Evolutionary conservation across 768 basidiomycete genomes (phyloP).

Genomic region (Pleurotus djamor): DNA sequence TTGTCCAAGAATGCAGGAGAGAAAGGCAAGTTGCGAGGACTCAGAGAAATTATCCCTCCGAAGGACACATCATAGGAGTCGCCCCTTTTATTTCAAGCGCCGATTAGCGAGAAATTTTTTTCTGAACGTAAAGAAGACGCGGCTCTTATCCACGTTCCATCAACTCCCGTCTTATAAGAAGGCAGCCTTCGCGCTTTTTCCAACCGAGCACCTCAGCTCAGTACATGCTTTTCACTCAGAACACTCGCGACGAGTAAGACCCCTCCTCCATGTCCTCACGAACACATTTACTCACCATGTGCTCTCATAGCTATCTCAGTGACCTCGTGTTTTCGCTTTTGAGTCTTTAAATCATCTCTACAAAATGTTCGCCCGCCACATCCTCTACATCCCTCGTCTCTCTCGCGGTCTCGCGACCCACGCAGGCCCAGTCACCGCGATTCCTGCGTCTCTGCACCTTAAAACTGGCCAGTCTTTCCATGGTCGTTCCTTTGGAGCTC

Average conservation of each 20-base stretch:
- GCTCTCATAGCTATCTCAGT: conserved; percentile 71
- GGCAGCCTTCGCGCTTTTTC: conserved; percentile 5
- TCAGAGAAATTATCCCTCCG: too few species aligned
- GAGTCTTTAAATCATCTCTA: conserved; percentile 27
- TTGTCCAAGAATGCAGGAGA: too few species aligned
- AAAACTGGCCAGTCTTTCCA: conserved; percentile 92
- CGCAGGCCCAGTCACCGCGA: conserved; percentile 38
- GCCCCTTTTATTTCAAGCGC: neutral
- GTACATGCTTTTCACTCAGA: conserved; percentile 83
- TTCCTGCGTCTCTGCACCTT: conserved; percentile 87
- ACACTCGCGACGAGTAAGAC: conserved; percentile 85
- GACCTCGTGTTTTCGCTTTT: conserved; percentile 86
- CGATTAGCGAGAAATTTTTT: neutral
- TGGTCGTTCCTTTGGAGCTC: conserved; percentile 88
- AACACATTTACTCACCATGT: conserved; percentile 12
- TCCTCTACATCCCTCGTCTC: conserved; percentile 42
- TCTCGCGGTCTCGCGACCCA: conserved; percentile 70
- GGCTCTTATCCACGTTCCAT: neutral
- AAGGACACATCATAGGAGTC: too few species aligned
- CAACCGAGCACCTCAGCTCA: conserved; percentile 11
- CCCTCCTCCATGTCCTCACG: conserved; percentile 14
- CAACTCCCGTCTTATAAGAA: neutral
- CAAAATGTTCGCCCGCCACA: conserved; percentile 57
- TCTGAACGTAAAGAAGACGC: neutral
- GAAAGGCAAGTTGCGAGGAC: too few species aligned